Evolutionary conservation across 2,329 filamentous ascomycete species (phyloP).

Genomic region (Alternaria ethzedia): DNA sequence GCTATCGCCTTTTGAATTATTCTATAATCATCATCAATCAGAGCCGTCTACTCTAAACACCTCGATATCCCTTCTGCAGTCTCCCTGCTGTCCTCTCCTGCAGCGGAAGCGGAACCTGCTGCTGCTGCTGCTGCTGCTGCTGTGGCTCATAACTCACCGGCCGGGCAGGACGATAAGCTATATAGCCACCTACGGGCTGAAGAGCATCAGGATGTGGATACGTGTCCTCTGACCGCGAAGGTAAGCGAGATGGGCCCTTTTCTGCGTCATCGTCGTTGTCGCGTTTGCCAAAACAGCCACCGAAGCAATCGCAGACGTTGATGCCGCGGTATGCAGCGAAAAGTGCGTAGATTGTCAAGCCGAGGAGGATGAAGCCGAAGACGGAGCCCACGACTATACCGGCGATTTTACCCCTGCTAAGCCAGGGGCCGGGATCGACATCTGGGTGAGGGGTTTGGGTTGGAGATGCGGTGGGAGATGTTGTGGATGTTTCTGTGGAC

Average conservation of each 20-base stretch:
- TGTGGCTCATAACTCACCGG: background rate
- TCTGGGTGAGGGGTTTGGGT: background rate
- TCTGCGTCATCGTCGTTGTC: background rate
- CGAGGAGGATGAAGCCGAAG: constrained; percentile 2
- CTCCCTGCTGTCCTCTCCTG: background rate
- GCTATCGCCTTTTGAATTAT: background rate
- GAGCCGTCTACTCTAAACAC: background rate
- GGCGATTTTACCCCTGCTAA: background rate
- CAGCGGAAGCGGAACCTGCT: background rate
- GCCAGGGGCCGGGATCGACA: background rate
- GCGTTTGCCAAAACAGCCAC: background rate
- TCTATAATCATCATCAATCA: background rate
- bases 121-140: background rate
- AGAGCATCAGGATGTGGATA: background rate
- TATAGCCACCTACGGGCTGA: background rate
- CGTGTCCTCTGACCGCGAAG: background rate
- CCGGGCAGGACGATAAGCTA: background rate
- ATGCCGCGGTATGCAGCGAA: constrained; percentile 3
- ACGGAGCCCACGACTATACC: constrained; percentile 5
- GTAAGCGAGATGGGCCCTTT: background rate
- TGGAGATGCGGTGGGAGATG: background rate
- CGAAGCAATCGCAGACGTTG: constrained; percentile 15
- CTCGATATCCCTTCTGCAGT: background rate
- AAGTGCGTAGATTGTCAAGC: background rate
- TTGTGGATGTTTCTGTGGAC: background rate